Evolutionary conservation across 805 yeast species (phyloP).

Genomic region (Wickerhamiella hasegawae): DNA sequence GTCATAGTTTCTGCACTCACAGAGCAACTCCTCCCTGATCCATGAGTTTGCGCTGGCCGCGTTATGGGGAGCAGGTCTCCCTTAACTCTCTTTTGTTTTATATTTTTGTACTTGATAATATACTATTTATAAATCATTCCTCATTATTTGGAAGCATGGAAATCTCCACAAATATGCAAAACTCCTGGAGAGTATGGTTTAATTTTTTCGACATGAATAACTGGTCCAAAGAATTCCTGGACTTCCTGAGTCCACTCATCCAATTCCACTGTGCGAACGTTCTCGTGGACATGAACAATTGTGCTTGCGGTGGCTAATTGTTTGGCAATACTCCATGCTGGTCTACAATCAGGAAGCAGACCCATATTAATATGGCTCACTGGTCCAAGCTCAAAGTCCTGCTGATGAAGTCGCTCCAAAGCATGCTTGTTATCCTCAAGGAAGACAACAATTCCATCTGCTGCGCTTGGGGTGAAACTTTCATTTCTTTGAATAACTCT

Average conservation of each 20-base stretch:
- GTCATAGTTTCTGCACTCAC: conserved; percentile 16
- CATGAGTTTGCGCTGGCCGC: too few relatives aligned
- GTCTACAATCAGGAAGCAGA: conserved; percentile 52
- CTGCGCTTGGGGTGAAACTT: conserved; percentile 17
- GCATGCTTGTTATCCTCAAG: conserved; percentile 48
- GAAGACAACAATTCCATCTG: conserved; percentile 32
- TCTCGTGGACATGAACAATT: conserved; percentile 55
- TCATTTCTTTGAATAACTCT: conserved; percentile 23
- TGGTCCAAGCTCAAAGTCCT: too few relatives aligned
- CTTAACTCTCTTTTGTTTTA: neutral
- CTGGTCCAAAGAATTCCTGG: conserved; percentile 11
- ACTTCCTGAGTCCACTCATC: conserved; percentile 19
- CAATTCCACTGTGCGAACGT: conserved; percentile 35
- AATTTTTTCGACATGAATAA: conserved; percentile 40
- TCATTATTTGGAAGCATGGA: conserved; percentile 5
- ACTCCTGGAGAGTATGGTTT: conserved; percentile 82
- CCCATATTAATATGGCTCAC: conserved; percentile 62
- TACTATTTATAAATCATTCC: too few relatives aligned
- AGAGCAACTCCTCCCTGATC: too few relatives aligned
- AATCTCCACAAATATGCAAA: conserved; percentile 55
- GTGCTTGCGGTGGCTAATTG: conserved; percentile 9
- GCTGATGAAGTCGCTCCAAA: conserved; percentile 21
- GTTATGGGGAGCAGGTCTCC: too few relatives aligned
- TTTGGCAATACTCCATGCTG: conserved; percentile 39
- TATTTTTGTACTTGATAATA: too few relatives aligned